Percentiles rank a stretch among this genome's conserved stretches.
These are phyloP conservation scores for Echria macrotheca DNA, from an alignment of 495 filamentous ascomycete genomes.

Conservation along the genomic window DNA sequence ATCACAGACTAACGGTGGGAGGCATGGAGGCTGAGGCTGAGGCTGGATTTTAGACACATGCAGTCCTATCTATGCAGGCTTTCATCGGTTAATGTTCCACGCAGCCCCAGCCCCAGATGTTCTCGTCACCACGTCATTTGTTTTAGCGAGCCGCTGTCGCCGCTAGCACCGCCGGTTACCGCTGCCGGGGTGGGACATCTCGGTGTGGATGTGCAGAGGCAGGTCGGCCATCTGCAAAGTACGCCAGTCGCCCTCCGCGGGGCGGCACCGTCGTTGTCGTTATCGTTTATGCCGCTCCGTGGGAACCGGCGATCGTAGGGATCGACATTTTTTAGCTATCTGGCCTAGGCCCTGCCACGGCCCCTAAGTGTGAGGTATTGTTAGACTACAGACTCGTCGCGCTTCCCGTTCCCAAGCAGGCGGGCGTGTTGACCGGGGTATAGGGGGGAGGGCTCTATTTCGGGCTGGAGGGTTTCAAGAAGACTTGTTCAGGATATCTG, in stretches of 20 bases:
- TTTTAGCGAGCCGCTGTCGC: background rate
- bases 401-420: background rate
- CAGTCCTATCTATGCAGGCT: too few relatives aligned
- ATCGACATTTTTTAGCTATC: too few relatives aligned
- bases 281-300: background rate
- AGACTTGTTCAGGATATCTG: background rate
- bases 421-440: background rate
- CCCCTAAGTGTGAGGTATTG: conserved; percentile 1
- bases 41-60: too few relatives aligned
- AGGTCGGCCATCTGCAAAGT: conserved; percentile 1
- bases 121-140: background rate
- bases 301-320: too few relatives aligned
- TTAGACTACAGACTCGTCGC: conserved; percentile 1
- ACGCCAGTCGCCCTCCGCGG: background rate
- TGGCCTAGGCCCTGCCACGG: too few relatives aligned
- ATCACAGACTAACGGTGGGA: too few relatives aligned
- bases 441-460: background rate
- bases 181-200: conserved; percentile 2
- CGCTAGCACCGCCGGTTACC: conserved; percentile 3
- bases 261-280: conserved; percentile 1
- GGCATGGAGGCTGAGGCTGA: too few relatives aligned
- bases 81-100: background rate
- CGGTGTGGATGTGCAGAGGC: background rate
- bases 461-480: background rate
- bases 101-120: background rate